Percentiles rank a stretch among this genome's conserved stretches.
These are phyloP conservation scores for Fusarium sp. DNA, from an alignment of 2,329 filamentous ascomycete genomes.

Conservation along the genomic window DNA sequence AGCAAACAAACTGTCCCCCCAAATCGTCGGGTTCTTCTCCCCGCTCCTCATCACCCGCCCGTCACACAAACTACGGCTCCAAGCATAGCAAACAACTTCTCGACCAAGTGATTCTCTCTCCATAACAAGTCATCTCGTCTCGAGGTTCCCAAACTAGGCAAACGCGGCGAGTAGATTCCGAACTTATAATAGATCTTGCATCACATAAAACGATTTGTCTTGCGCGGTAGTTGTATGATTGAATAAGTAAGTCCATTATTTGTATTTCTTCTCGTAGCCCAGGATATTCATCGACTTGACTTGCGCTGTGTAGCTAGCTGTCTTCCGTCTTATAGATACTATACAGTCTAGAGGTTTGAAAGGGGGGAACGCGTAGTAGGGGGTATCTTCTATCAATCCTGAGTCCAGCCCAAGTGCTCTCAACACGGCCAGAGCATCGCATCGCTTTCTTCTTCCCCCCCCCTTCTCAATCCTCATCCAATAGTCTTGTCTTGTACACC, in stretches of 20 bases:
- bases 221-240: neutral
- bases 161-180: slow-evolving; percentile 26
- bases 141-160: slow-evolving; percentile 28
- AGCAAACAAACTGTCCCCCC: slow-evolving; percentile 18
- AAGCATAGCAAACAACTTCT: slow-evolving; percentile 37
- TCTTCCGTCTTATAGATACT: slow-evolving; percentile 46
- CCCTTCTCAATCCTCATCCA: slow-evolving; percentile 39
- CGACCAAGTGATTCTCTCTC: slow-evolving; percentile 26
- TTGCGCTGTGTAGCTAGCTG: slow-evolving; percentile 49
- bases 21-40: slow-evolving; percentile 21
- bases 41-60: slow-evolving; percentile 23
- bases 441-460: slow-evolving; percentile 38
- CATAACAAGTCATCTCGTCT: slow-evolving; percentile 27
- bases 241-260: slow-evolving; percentile 32
- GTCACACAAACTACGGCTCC: slow-evolving; percentile 40
- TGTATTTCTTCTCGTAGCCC: slow-evolving; percentile 34
- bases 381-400: slow-evolving; percentile 54
- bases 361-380: slow-evolving; percentile 43
- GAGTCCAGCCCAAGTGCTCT: slow-evolving; percentile 53
- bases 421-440: slow-evolving; percentile 41
- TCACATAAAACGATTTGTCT: neutral
- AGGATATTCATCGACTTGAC: slow-evolving; percentile 30
- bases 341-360: slow-evolving; percentile 49
- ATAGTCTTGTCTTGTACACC: slow-evolving; percentile 49
- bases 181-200: slow-evolving; percentile 27